Evolutionary conservation across 2,329 filamentous ascomycete species (phyloP).

Genomic region (Botrytis tulipae): DNA sequence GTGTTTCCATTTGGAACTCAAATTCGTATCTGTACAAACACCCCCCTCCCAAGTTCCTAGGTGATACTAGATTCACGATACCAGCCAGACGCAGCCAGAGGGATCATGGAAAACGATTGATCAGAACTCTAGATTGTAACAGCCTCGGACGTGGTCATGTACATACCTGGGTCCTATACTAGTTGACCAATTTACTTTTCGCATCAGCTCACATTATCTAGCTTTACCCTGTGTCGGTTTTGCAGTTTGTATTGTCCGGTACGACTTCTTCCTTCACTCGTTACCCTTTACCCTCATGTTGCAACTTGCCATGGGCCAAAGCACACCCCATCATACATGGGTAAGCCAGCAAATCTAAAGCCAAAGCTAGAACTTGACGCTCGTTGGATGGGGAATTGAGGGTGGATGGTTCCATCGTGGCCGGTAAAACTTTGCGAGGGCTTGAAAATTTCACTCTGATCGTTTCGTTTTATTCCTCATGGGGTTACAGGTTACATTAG

Average conservation of each 20-base stretch:
- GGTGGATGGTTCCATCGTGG: not conserved
- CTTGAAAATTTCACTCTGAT: not conserved
- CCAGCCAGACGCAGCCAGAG: not conserved
- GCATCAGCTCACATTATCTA: not conserved
- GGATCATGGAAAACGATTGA: not conserved
- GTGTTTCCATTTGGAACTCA: not conserved
- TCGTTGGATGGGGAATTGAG: not conserved
- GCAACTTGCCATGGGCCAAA: not conserved
- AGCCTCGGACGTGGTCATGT: not conserved
- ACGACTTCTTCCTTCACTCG: not conserved
- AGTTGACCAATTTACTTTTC: not conserved
- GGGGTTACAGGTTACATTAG: not conserved
- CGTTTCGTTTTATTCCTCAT: slow-evolving; percentile 7
- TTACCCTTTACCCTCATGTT: not conserved
- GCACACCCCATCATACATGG: not conserved
- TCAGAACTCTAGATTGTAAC: not conserved
- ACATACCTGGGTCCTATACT: not conserved
- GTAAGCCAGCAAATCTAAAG: not conserved
- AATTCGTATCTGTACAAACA: not conserved
- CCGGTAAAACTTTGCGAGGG: not conserved
- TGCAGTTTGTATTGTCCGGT: not conserved
- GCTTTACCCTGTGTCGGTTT: not conserved
- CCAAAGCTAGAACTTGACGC: not conserved
- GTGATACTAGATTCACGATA: not conserved
- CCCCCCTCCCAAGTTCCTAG: not conserved